phyloP scores from a whole-genome alignment of 805 yeast species.

The Cyberlindnera maritima region DNA sequence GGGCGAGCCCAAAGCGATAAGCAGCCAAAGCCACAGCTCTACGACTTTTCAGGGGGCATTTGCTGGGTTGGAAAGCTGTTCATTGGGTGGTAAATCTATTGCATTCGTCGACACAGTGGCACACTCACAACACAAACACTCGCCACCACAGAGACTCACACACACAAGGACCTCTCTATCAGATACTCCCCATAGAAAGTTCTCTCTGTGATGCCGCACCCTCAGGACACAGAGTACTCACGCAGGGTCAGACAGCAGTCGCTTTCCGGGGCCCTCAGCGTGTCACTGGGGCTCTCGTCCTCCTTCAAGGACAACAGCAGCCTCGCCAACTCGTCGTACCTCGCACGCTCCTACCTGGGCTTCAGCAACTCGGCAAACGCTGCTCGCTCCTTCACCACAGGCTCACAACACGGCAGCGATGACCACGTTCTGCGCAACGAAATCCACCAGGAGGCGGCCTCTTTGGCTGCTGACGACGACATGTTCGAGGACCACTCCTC shows the following conservation, averaged over 20 bases:
- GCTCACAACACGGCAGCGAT: neutral
- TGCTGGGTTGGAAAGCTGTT: too few relatives aligned
- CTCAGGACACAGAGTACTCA: neutral
- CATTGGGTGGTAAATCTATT: too few relatives aligned
- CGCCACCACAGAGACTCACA: neutral
- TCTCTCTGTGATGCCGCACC: too few relatives aligned
- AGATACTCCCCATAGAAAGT: too few relatives aligned
- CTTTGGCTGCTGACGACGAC: slow-evolving; percentile 59
- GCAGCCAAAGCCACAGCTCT: neutral
- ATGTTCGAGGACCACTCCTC: slow-evolving; percentile 16
- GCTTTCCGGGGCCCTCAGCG: slow-evolving; percentile 26
- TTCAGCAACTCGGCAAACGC: slow-evolving; percentile 3
- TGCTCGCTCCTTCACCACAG: neutral
- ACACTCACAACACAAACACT: too few relatives aligned
- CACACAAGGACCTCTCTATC: too few relatives aligned
- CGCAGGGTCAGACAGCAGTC: slow-evolving; percentile 18
- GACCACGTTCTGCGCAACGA: slow-evolving; percentile 1
- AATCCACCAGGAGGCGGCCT: slow-evolving; percentile 52
- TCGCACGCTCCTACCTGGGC: slow-evolving; percentile 31
- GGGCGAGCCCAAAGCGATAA: too few relatives aligned
- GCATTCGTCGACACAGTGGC: too few relatives aligned
- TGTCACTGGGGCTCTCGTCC: slow-evolving; percentile 27
- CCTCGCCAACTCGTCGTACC: slow-evolving; percentile 12
- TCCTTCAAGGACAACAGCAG: slow-evolving; percentile 18
- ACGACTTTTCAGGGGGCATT: too few relatives aligned